Conservation (phyloP, 106 monocot genomes). For the Dendrobium catenatum region DNA sequence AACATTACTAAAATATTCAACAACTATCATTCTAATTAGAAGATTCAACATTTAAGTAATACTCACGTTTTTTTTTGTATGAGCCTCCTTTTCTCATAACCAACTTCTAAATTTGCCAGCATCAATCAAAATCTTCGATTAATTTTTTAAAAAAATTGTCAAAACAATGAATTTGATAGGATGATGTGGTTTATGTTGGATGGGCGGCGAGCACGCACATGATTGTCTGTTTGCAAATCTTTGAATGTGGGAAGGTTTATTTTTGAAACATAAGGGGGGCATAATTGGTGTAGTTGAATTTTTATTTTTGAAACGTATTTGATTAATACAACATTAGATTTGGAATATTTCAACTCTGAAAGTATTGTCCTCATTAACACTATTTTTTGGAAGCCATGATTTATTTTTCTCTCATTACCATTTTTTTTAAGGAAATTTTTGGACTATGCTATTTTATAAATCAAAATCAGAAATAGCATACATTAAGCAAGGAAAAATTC, state of each 20-base stretch:
- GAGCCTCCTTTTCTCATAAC: conserved; percentile 72
- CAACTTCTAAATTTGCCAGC: conserved; percentile 66
- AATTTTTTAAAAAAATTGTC: background rate
- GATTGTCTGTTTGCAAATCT: background rate
- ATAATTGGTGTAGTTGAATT: no score
- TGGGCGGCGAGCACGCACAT: background rate
- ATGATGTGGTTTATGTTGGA: background rate
- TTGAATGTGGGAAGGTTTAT: background rate
- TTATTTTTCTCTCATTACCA: conserved; percentile 60
- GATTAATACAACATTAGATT: background rate
- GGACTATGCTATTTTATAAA: no score
- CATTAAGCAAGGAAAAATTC: no score
- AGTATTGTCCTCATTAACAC: conserved; percentile 62
- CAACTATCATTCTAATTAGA: background rate
- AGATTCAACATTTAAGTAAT: background rate
- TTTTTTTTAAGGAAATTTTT: no score
- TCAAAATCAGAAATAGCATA: no score
- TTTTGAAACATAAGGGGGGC: background rate
- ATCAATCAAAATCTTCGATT: conserved; percentile 49
- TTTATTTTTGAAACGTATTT: background rate
- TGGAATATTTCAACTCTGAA: background rate
- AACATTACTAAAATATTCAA: background rate
- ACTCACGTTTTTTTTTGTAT: conserved; percentile 60
- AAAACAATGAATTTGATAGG: background rate
- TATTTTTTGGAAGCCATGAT: conserved; percentile 82